phyloP scores from a whole-genome alignment of 2,329 filamentous ascomycete genomes.

The Penicillium expansum region DNA sequence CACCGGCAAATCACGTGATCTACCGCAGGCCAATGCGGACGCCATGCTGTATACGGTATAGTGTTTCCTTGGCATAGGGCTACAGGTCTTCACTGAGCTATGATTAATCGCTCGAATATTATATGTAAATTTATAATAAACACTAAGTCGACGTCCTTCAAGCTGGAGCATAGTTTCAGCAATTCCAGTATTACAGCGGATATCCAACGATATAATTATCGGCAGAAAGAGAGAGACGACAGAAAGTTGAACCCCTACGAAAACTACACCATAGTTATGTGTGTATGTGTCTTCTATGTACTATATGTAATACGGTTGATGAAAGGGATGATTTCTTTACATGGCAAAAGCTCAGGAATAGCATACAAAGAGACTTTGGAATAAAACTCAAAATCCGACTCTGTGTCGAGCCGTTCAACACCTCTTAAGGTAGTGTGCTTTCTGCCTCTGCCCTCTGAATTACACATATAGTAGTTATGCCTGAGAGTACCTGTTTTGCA shows the following conservation, averaged over 20 bases:
- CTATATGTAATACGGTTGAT: not conserved
- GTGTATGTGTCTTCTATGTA: too few relatives aligned
- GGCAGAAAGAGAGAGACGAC: not conserved
- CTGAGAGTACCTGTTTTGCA: not conserved
- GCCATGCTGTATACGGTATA: not conserved
- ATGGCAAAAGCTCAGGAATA: too few relatives aligned
- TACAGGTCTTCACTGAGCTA: too few relatives aligned
- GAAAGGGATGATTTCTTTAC: not conserved
- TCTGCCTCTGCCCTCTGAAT: too few relatives aligned
- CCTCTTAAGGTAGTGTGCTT: not conserved
- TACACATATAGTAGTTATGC: too few relatives aligned
- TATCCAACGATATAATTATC: not conserved
- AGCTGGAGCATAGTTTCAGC: too few relatives aligned
- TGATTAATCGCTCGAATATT: too few relatives aligned
- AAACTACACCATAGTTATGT: not conserved
- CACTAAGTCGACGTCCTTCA: fast-evolving
- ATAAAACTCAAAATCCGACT: not conserved
- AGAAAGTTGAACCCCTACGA: not conserved
- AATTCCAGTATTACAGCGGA: fast-evolving
- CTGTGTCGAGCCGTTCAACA: not conserved
- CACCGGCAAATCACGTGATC: not conserved
- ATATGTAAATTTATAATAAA: not conserved
- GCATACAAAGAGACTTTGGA: too few relatives aligned
- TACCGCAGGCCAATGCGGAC: not conserved
- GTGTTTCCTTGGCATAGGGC: not conserved